Percentiles rank a stretch among this genome's conserved stretches.
These are phyloP conservation scores for Aspergillus wentii DNA, from an alignment of 495 filamentous ascomycete species.

Conservation along the genomic window DNA sequence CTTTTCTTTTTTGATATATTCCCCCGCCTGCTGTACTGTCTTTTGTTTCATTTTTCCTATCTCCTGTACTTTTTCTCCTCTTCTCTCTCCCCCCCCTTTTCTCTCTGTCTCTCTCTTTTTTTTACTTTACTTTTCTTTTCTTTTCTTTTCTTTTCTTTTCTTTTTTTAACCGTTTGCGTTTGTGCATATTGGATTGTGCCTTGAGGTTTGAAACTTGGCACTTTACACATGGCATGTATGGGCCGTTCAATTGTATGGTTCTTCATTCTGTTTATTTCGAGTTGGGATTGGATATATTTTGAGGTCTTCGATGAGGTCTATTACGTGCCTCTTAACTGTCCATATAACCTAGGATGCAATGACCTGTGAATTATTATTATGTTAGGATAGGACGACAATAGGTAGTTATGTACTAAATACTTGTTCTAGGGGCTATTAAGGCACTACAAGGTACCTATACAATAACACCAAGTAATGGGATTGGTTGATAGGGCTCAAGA, in stretches of 20 bases:
- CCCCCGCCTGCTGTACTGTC: constrained; percentile 2
- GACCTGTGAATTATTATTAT: background rate
- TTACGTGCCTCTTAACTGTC: constrained; percentile 4
- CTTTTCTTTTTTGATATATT: constrained; percentile 6
- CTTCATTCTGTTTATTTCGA: too few species aligned
- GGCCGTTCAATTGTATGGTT: too few species aligned
- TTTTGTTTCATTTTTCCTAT: constrained; percentile 9
- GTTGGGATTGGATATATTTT: constrained; percentile 4
- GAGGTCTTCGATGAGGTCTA: background rate
- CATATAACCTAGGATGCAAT: constrained; percentile 4
- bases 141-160: constrained; percentile 3
- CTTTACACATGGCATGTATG: too few species aligned
- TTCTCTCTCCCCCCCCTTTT: constrained; percentile 3
- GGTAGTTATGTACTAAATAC: too few species aligned
- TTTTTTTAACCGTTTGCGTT: too few species aligned
- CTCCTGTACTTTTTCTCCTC: constrained; percentile 10
- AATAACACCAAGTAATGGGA: too few species aligned
- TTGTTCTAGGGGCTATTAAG: too few species aligned
- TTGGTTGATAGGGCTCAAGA: too few species aligned
- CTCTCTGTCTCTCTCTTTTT: constrained; percentile 4
- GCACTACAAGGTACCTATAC: too few species aligned
- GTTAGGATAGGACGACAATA: too few species aligned
- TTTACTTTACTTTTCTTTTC: constrained; percentile 9
- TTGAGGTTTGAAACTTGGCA: too few species aligned
- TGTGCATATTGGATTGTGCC: too few species aligned